Percentiles rank a stretch among this genome's conserved stretches.
These are phyloP conservation scores for Crucihimalaya himalaica DNA, from an alignment of 345 rosid species.

Conservation along the genomic window DNA sequence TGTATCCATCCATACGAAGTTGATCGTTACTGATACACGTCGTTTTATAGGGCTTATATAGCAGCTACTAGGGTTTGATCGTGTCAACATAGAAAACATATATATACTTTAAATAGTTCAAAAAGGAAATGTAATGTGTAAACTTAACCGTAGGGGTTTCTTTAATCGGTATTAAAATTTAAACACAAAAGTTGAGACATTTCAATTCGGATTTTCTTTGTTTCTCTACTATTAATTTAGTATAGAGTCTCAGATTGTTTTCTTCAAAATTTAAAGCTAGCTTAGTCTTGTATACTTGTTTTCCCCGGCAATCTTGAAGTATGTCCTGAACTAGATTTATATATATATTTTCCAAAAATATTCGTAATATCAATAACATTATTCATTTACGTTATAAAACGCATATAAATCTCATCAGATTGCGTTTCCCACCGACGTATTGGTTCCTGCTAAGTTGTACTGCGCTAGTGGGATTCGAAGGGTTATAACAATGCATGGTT, in stretches of 20 bases:
- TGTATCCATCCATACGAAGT: constrained; percentile 19
- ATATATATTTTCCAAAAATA: no score
- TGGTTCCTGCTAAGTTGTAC: neutral
- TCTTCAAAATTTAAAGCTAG: no score
- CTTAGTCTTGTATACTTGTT: no score
- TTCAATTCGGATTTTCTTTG: no score
- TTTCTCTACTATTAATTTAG: no score
- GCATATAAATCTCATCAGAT: neutral
- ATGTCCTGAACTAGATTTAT: no score
- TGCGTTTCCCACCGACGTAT: neutral
- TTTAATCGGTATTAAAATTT: no score
- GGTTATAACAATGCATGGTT: neutral
- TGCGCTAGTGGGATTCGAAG: neutral
- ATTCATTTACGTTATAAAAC: neutral
- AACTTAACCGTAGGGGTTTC: no score
- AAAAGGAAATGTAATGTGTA: neutral
- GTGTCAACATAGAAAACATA: neutral
- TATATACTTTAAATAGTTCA: neutral
- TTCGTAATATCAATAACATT: neutral
- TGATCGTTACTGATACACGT: constrained; percentile 16
- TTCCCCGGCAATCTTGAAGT: no score
- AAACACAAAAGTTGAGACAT: no score
- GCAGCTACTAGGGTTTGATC: constrained; percentile 24
- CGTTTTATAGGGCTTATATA: neutral
- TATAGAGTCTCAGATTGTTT: no score